Conservation (phyloP, 1,139 yeast species). For the Hemisphaericaspora xylofermentans region DNA sequence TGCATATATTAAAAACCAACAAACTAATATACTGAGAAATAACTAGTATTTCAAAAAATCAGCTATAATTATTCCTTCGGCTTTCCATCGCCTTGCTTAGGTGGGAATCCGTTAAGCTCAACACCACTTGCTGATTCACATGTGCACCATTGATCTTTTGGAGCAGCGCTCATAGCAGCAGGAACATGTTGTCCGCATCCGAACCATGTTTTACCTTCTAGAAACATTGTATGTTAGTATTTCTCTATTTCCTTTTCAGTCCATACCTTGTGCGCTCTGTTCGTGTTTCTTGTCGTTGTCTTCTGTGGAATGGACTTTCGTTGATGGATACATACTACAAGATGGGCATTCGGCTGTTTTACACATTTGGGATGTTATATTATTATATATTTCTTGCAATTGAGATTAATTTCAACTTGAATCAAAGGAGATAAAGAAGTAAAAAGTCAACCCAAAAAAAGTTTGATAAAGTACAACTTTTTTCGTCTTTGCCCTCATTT, state of each 20-base stretch:
- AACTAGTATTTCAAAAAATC: too few relatives aligned
- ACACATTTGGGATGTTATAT: constrained; percentile 21
- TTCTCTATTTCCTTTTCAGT: background rate
- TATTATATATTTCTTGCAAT: background rate
- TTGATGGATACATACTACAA: constrained; percentile 17
- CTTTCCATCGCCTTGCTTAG: constrained; percentile 19
- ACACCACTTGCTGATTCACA: constrained; percentile 22
- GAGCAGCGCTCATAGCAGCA: constrained; percentile 34
- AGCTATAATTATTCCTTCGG: constrained; percentile 5
- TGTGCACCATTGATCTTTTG: constrained; percentile 37
- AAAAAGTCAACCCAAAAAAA: background rate
- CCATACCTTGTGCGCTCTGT: background rate
- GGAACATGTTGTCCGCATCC: constrained; percentile 51
- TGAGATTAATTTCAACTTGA: background rate
- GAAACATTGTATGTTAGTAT: constrained; percentile 7
- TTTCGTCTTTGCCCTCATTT: too few relatives aligned
- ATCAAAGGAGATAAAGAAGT: background rate
- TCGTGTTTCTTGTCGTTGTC: too few relatives aligned
- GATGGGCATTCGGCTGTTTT: constrained; percentile 19
- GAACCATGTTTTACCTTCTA: constrained; percentile 37
- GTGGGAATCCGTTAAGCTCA: constrained; percentile 17
- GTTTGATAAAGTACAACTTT: too few relatives aligned
- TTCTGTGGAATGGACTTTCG: background rate
- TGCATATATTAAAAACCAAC: too few relatives aligned
- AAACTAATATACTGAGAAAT: too few relatives aligned